Evolutionary conservation across 176 grass and related monocot genomes (phyloP), one percentile per base, ranked within the genome.

Genomic region (sorghum (Sorghum bicolor)): DNA sequence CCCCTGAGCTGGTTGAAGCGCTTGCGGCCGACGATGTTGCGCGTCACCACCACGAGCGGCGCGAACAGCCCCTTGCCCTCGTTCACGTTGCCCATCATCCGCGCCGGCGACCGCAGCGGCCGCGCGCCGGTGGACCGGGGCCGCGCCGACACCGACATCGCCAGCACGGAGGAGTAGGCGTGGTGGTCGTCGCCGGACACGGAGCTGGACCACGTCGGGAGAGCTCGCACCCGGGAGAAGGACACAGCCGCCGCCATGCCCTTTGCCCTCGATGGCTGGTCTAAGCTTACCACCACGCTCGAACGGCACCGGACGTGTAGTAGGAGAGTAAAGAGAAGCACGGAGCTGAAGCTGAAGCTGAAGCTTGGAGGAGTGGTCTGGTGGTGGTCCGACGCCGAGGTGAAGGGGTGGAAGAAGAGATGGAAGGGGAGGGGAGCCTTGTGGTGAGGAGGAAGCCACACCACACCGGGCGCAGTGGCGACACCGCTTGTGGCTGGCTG

Each of bases 1-100:
- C 96, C 96, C 85, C 96, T 84, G 63, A 96, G 86, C 87, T 99
- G 96, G 80, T 99, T 96, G 91, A 99, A 96, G 31, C 83, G 87
- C 86, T 99, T 99, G 29, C 75, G 72, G 73, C 91, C 96, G 53
- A 99, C 19, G 87, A 96, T 87, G 84, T 92, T 92, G 70, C 96
- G 96, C 75, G 43, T 82, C 65, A 89, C 30, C 29, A 99, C 89
- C 12, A 99, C 93, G 13, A 80, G 38, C 2, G 96, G 96, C n/a
- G 93, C 93, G 68, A 99, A 96, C 60, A 96, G 19, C n/a, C 96
- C 96, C 86, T 96, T 99, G 10, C 96, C 96, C 40, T 88, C 93
- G 79, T 96, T 99, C 16, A 99, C 89, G 83, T 99, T 99, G 60
- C 96, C 96, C 89, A 95, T 95, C 89, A 78, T 88, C 48, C 5